Evolutionary conservation across 179 eudicot species (phyloP).

Genomic region (Silene coronaria): DNA sequence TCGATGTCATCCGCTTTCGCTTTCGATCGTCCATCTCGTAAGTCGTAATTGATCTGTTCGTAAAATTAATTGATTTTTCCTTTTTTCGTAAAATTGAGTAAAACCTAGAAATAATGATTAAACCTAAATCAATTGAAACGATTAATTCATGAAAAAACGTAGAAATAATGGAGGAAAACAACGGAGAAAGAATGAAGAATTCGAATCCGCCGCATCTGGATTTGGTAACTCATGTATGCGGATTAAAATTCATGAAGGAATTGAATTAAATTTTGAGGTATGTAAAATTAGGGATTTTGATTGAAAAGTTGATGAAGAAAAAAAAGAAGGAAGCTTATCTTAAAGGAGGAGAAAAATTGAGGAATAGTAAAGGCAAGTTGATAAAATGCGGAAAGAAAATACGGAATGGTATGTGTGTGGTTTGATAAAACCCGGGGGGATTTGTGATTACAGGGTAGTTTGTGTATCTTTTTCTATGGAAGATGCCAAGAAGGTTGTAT

Average conservation of each 20-base stretch:
- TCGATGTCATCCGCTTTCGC: constrained; percentile 75
- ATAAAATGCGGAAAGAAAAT: background rate
- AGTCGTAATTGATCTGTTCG: background rate
- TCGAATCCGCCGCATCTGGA: constrained; percentile 55
- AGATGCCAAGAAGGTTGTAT: too few species aligned
- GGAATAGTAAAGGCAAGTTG: background rate
- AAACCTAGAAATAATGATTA: background rate
- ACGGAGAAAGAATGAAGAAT: constrained; percentile 81
- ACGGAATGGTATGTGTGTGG: background rate
- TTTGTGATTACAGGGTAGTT: too few species aligned
- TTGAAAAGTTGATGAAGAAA: background rate
- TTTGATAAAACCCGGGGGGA: background rate
- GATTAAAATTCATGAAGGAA: constrained; percentile 28
- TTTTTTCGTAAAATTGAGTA: background rate
- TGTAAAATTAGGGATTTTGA: background rate
- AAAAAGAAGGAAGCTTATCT: background rate
- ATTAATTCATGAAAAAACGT: constrained; percentile 57
- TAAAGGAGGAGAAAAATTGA: background rate
- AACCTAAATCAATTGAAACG: background rate
- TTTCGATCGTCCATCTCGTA: constrained; percentile 49
- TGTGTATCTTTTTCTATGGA: too few species aligned
- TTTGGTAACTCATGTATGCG: constrained; percentile 43
- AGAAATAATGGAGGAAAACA: constrained; percentile 84
- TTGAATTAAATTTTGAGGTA: background rate
- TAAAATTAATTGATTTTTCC: background rate